A percentile compares a stretch with the other conserved stretches of the same genome.
These are phyloP conservation scores for Jasminum sambac DNA, from an alignment of 257 asterid genomes.

Conservation along the genomic window DNA sequence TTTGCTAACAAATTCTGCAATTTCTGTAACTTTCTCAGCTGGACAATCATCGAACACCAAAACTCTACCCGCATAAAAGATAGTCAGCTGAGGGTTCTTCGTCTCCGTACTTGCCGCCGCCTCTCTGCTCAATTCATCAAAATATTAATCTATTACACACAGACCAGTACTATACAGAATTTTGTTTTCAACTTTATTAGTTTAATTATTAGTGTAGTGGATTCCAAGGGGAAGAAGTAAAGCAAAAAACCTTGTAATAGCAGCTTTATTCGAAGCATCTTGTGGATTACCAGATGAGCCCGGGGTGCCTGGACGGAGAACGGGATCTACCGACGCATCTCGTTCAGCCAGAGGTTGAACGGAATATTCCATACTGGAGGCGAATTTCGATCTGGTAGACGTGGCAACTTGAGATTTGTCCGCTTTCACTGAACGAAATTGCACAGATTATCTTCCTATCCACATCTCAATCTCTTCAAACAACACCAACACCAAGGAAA, in stretches of 20 bases:
- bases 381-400: not conserved
- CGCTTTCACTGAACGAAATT: conserved; percentile 4
- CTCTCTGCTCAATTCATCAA: conserved; percentile 10
- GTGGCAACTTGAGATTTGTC: not conserved
- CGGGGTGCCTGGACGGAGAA: not conserved
- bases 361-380: not conserved
- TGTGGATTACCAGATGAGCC: not conserved
- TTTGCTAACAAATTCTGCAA: conserved; percentile 19
- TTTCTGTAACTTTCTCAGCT: conserved; percentile 21
- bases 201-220: too few relatives aligned
- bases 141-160: not conserved
- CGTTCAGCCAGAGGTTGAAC: not conserved
- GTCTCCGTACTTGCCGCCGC: conserved; percentile 7
- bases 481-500: not conserved
- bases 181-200: too few relatives aligned
- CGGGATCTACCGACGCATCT: not conserved
- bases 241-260: not conserved
- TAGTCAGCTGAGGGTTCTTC: conserved; percentile 16
- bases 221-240: not conserved
- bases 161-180: too few relatives aligned
- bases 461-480: not conserved
- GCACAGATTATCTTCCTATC: not conserved
- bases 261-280: not conserved
- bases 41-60: conserved; percentile 28
- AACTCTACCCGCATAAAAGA: conserved; percentile 24